Evolutionary conservation across 139 green algal species (phyloP).

Genomic region (Nannochloris sp.): DNA sequence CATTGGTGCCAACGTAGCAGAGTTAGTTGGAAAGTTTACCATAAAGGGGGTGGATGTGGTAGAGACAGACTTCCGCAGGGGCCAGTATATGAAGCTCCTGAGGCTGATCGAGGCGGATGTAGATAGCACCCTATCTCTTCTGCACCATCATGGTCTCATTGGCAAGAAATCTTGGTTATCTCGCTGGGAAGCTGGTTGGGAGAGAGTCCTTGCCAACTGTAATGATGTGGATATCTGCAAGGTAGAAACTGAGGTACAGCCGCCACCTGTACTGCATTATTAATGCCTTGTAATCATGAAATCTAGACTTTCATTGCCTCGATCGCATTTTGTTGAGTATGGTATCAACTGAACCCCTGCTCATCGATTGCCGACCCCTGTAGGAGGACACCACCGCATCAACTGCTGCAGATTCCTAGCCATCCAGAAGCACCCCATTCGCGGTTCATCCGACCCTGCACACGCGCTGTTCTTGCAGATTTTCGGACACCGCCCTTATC

Average conservation of each 20-base stretch:
- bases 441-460: too few relatives aligned
- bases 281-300: too few relatives aligned
- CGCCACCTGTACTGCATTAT: not conserved
- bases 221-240: not conserved
- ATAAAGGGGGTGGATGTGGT: not conserved
- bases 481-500: too few relatives aligned
- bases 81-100: slow-evolving; percentile 6
- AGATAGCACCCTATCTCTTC: not conserved
- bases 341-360: too few relatives aligned
- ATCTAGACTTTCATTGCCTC: too few relatives aligned
- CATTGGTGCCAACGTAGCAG: slow-evolving; percentile 2
- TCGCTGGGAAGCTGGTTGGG: slow-evolving; percentile 4
- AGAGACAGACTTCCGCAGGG: not conserved
- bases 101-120: not conserved
- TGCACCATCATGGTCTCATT: slow-evolving; percentile 6
- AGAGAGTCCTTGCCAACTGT: not conserved
- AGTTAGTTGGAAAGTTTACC: not conserved
- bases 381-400: too few relatives aligned
- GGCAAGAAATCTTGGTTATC: slow-evolving; percentile 3
- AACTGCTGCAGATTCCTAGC: too few relatives aligned
- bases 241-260: slow-evolving; percentile 1
- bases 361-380: too few relatives aligned
- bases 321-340: too few relatives aligned
- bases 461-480: too few relatives aligned
- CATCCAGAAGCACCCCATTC: too few relatives aligned